phyloP scores from a whole-genome alignment of 768 basidiomycete species.

The Cystofilobasidium bisporidii region DNA sequence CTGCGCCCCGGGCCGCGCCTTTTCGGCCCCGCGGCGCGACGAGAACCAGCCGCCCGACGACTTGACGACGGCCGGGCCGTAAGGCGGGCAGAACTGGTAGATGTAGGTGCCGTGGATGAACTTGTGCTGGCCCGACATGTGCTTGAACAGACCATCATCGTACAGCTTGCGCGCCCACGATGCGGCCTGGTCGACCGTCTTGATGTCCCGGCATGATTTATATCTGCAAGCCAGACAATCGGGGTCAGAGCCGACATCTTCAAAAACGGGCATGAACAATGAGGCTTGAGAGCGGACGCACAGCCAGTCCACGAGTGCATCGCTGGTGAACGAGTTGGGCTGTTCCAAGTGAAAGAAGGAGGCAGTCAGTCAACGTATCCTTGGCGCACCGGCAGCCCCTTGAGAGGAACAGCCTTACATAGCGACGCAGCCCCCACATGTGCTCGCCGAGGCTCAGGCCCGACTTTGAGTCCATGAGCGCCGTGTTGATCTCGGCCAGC shows the following conservation, averaged over 20 bases:
- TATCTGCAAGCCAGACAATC: neutral
- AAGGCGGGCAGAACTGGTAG: constrained; percentile 24
- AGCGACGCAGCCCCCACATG: constrained; percentile 16
- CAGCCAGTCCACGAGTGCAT: constrained; percentile 83
- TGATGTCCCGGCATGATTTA: constrained; percentile 67
- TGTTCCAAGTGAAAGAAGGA: too few relatives aligned
- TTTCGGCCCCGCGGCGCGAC: neutral
- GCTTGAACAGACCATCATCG: constrained; percentile 65
- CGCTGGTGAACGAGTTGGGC: constrained; percentile 71
- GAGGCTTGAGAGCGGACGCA: constrained; percentile 54
- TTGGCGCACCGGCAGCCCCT: too few relatives aligned
- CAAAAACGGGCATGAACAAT: neutral
- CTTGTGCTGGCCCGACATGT: constrained; percentile 22
- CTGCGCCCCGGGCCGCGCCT: neutral
- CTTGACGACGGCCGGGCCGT: constrained; percentile 17
- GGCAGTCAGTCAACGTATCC: too few relatives aligned
- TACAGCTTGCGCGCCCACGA: constrained; percentile 69
- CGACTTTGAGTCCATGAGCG: constrained; percentile 9
- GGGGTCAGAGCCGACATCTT: neutral
- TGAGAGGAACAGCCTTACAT: neutral
- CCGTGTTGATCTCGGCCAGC: constrained; percentile 12
- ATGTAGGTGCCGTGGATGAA: constrained; percentile 26
- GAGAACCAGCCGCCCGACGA: constrained; percentile 10
- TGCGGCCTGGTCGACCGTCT: constrained; percentile 64
- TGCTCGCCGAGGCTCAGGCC: constrained; percentile 13